A percentile compares a stretch with the other conserved stretches of the same genome.
Conservation (phyloP, 2,329 filamentous ascomycete genomes). For the Pyricularia sp. region DNA sequence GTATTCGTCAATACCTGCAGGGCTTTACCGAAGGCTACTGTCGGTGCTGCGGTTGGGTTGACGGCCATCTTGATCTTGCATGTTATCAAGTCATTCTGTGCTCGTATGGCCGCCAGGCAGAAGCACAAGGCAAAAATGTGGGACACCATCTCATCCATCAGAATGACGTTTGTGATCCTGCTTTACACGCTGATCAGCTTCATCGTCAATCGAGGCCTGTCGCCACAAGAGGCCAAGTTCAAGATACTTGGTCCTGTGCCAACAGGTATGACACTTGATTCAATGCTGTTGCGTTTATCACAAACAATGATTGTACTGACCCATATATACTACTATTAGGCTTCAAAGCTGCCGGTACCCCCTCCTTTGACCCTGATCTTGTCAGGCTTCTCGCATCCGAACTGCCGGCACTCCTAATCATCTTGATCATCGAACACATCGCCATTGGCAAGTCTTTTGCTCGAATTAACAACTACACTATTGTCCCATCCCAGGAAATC, state of each 20-base stretch:
- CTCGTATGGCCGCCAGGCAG: conserved; percentile 44
- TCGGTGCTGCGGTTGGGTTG: conserved; percentile 59
- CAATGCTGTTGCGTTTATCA: no score
- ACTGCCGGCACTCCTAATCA: conserved; percentile 76
- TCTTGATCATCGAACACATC: conserved; percentile 94
- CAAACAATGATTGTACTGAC: neutral
- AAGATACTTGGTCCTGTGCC: conserved; percentile 64
- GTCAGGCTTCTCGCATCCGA: conserved; percentile 56
- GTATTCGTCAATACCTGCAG: conserved; percentile 30
- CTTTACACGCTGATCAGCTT: conserved; percentile 85
- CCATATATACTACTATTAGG: conserved; percentile 27
- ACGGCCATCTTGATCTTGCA: conserved; percentile 55
- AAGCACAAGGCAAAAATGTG: conserved; percentile 2
- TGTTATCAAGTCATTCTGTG: conserved; percentile 46
- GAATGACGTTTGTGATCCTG: conserved; percentile 63
- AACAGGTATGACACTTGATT: conserved; percentile 37
- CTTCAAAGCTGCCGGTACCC: conserved; percentile 69
- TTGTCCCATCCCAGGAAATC: conserved; percentile 90
- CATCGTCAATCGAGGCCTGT: conserved; percentile 59
- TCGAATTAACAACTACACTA: conserved; percentile 91
- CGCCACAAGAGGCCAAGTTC: conserved; percentile 45
- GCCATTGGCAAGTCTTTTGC: conserved; percentile 96
- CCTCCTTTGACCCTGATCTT: conserved; percentile 51
- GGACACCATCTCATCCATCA: conserved; percentile 46
- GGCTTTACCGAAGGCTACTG: conserved; percentile 18